Conservation (phyloP, 139 green algal genomes). For the Trebouxia sp. region DNA sequence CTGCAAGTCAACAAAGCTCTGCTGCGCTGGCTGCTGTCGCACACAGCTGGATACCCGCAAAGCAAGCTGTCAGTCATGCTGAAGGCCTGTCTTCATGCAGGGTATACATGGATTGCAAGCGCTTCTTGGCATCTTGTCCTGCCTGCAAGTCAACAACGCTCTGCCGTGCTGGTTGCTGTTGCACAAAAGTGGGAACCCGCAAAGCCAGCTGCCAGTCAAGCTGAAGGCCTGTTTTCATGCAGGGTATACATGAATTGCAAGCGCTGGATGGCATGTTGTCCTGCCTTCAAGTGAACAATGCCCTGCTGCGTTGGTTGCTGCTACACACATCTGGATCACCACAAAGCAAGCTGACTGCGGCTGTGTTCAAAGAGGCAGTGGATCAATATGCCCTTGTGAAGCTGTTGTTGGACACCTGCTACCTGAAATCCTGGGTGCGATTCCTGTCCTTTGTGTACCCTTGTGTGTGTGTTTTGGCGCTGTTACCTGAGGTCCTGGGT, state of each 20-base stretch:
- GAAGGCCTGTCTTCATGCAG: background rate
- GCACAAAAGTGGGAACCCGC: background rate
- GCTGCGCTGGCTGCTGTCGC: background rate
- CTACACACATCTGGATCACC: background rate
- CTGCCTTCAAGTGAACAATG: background rate
- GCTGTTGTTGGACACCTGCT: no score
- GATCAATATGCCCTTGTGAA: no score
- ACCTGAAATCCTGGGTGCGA: no score
- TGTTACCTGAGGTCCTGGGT: no score
- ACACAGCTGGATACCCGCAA: background rate
- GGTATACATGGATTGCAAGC: background rate
- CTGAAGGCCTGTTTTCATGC: background rate
- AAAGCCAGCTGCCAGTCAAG: conserved; percentile 3
- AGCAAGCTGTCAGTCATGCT: conserved; percentile 23
- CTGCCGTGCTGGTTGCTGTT: background rate
- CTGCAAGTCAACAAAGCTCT: background rate
- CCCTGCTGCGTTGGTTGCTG: background rate
- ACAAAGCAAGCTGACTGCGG: conserved; percentile 2
- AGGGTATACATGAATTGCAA: background rate
- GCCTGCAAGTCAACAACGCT: background rate
- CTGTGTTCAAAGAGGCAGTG: no score
- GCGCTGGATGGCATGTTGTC: background rate
- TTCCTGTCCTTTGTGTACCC: no score
- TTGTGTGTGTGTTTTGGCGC: no score
- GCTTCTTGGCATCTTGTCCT: background rate